Percentiles rank a stretch among this genome's conserved stretches.
These are phyloP conservation scores for Fusarium temperatum DNA, from an alignment of 2,329 filamentous ascomycete genomes.

Conservation along the genomic window DNA sequence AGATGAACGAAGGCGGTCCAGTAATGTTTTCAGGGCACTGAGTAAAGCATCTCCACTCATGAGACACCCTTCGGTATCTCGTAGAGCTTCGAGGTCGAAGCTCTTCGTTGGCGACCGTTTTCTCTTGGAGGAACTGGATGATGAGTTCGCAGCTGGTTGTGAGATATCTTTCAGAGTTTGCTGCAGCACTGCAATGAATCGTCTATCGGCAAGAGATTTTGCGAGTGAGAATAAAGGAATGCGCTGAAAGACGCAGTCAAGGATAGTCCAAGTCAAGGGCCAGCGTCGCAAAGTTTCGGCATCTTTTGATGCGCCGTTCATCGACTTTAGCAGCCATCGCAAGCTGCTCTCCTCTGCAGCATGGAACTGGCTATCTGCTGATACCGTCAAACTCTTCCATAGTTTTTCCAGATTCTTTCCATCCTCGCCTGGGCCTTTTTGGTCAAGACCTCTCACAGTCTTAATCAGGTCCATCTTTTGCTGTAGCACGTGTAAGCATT, in stretches of 20 bases:
- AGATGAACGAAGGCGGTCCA: slow-evolving; percentile 55
- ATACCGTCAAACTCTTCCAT: slow-evolving; percentile 58
- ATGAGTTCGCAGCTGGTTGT: slow-evolving; percentile 41
- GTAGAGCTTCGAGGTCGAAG: slow-evolving; percentile 54
- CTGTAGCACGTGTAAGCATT: slow-evolving; percentile 40
- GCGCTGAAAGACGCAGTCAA: slow-evolving; percentile 68
- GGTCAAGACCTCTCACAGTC: slow-evolving; percentile 64
- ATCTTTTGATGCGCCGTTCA: slow-evolving; percentile 58
- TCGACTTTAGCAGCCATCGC: slow-evolving; percentile 70
- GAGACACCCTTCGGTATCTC: slow-evolving; percentile 53
- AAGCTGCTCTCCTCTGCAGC: slow-evolving; percentile 67
- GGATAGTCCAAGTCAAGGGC: slow-evolving; percentile 68
- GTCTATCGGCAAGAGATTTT: slow-evolving; percentile 74
- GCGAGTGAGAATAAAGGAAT: slow-evolving; percentile 76
- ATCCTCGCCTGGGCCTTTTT: slow-evolving; percentile 55
- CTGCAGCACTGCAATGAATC: slow-evolving; percentile 73
- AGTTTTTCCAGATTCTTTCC: slow-evolving; percentile 59
- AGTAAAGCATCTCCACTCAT: slow-evolving; percentile 60
- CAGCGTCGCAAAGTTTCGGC: slow-evolving; percentile 65
- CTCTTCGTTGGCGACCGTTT: slow-evolving; percentile 53
- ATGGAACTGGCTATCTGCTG: slow-evolving; percentile 55
- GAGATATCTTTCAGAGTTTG: slow-evolving; percentile 70
- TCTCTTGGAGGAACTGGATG: slow-evolving; percentile 51
- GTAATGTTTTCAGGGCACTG: slow-evolving; percentile 54
- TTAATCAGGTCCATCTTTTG: slow-evolving; percentile 56